Evolutionary conservation across 169 alveolate species (phyloP).

Genomic region (Cryptosporidium sp.): DNA sequence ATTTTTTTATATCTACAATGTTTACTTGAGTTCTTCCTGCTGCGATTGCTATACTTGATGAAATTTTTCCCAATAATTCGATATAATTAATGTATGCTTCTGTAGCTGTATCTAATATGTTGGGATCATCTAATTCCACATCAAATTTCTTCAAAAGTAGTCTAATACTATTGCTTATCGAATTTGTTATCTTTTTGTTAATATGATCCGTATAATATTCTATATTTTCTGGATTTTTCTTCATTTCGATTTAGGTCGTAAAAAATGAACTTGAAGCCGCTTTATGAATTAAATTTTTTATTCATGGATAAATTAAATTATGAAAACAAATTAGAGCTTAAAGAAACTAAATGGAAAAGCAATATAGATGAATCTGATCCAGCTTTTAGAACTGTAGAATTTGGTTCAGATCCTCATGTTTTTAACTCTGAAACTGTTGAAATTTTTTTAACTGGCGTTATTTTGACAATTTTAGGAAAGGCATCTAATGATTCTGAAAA

Average conservation of each 20-base stretch:
- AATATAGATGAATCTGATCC: not conserved
- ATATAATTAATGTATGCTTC: slow-evolving; percentile 53
- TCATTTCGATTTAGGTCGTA: not conserved
- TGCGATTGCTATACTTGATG: slow-evolving; percentile 18
- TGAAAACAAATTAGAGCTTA: not conserved
- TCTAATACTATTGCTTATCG: slow-evolving; percentile 21
- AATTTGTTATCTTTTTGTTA: slow-evolving; percentile 13
- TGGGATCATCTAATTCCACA: slow-evolving; percentile 28
- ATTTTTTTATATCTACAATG: slow-evolving; percentile 43
- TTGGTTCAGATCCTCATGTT: slow-evolving; percentile 25
- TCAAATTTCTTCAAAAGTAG: slow-evolving; percentile 35
- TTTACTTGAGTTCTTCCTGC: slow-evolving; percentile 72
- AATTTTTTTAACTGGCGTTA: slow-evolving; percentile 20
- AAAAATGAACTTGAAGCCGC: not conserved
- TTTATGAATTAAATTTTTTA: not conserved
- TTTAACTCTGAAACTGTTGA: slow-evolving; percentile 26
- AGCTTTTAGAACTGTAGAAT: slow-evolving; percentile 7
- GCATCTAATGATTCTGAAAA: not conserved
- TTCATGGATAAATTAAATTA: slow-evolving; percentile 14
- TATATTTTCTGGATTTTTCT: not conserved
- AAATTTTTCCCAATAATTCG: slow-evolving; percentile 39
- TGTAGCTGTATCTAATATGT: slow-evolving; percentile 48
- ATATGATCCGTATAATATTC: not conserved
- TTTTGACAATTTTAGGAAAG: slow-evolving; percentile 23
- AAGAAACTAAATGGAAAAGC: slow-evolving; percentile 19